Conservation (phyloP, 2,329 filamentous ascomycete species). For the Ophiostoma ulmi region DNA sequence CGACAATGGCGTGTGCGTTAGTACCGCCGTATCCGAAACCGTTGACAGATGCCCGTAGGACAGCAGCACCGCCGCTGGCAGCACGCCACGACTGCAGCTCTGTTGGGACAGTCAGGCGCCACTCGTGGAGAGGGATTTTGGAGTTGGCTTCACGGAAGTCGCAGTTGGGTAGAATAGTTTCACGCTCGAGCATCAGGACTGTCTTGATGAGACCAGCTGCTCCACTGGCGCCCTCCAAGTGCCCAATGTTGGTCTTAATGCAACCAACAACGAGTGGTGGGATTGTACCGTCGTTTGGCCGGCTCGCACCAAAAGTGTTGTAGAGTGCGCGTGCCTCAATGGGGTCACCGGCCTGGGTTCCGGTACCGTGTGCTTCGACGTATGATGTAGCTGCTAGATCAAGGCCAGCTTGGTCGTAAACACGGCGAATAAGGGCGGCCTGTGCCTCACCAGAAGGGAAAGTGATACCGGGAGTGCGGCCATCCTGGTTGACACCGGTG, state of each 20-base stretch:
- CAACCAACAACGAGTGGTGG: slow-evolving; percentile 29
- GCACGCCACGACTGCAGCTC: slow-evolving; percentile 34
- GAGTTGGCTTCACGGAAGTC: slow-evolving; percentile 44
- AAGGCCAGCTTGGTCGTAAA: slow-evolving; percentile 26
- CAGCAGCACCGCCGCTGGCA: not conserved
- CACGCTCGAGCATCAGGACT: slow-evolving; percentile 38
- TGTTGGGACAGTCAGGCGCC: slow-evolving; percentile 36
- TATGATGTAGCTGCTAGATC: slow-evolving; percentile 27
- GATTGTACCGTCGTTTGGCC: slow-evolving; percentile 1
- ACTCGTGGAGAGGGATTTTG: slow-evolving; percentile 42
- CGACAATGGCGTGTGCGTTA: slow-evolving; percentile 30
- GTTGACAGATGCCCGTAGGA: slow-evolving; percentile 40
- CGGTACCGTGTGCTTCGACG: slow-evolving; percentile 43
- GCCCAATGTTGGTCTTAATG: slow-evolving; percentile 42
- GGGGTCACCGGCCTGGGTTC: slow-evolving; percentile 32
- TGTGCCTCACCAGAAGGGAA: slow-evolving; percentile 31
- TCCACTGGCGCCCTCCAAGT: slow-evolving; percentile 45
- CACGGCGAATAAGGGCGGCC: slow-evolving; percentile 26
- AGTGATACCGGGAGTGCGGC: slow-evolving; percentile 27
- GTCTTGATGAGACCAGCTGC: slow-evolving; percentile 43
- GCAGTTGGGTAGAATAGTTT: slow-evolving; percentile 35
- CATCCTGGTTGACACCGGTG: slow-evolving; percentile 28
- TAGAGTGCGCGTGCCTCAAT: slow-evolving; percentile 37
- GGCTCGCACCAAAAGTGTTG: slow-evolving; percentile 32
- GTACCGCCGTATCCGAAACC: slow-evolving; percentile 42